phyloP scores from a whole-genome alignment of 106 monocot species.

The Allium cepa region DNA sequence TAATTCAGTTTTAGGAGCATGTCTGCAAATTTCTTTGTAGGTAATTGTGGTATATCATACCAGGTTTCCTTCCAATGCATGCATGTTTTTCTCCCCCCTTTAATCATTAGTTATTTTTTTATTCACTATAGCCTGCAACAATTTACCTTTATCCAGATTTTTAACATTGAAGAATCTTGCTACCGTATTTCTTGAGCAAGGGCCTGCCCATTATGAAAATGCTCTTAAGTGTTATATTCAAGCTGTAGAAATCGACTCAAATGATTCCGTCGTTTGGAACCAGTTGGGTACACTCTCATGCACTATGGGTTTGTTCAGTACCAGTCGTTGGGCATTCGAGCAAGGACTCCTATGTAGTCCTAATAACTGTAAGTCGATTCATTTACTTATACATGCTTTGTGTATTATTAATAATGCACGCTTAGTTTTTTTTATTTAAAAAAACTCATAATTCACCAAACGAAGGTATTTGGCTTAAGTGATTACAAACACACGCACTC shows the following conservation, averaged over 20 bases:
- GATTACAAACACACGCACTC: too few relatives aligned
- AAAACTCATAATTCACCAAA: too few relatives aligned
- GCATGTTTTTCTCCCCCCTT: too few relatives aligned
- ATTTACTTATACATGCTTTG: not conserved
- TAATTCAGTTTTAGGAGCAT: too few relatives aligned
- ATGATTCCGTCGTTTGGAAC: constrained; percentile 96
- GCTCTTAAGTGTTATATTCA: constrained; percentile 95
- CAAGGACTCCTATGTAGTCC: constrained; percentile 94
- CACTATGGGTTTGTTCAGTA: constrained; percentile 81
- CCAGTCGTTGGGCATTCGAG: constrained; percentile 95
- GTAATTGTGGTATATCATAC: too few relatives aligned
- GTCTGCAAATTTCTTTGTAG: too few relatives aligned
- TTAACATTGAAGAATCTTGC: constrained; percentile 92
- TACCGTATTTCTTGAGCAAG: constrained; percentile 78
- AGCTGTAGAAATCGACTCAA: constrained; percentile 89
- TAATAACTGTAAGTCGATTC: constrained; percentile 65
- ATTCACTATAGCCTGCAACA: too few relatives aligned
- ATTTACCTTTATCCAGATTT: constrained; percentile 31
- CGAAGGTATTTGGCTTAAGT: too few relatives aligned
- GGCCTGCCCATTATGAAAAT: constrained; percentile 47
- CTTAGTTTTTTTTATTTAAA: too few relatives aligned
- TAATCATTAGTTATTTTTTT: too few relatives aligned
- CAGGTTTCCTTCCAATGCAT: too few relatives aligned
- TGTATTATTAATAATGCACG: too few relatives aligned
- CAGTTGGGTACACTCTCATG: constrained; percentile 88